Conservation (phyloP, 306 rosid genomes). For the Sophora flavescens region DNA sequence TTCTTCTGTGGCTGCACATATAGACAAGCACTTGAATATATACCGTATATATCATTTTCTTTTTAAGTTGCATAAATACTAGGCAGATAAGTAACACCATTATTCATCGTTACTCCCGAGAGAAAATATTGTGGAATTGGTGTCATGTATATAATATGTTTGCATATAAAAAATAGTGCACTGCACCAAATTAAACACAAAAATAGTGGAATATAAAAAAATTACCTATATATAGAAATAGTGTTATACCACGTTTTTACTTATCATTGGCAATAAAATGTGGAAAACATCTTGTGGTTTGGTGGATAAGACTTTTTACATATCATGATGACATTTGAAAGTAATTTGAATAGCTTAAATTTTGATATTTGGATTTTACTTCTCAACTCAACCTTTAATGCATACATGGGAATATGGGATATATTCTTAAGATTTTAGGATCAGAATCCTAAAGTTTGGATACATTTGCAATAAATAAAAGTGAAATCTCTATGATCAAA, state of each 20-base stretch:
- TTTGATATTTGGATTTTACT: too few species aligned
- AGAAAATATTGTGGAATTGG: not conserved
- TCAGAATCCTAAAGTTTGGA: too few species aligned
- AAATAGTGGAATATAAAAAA: not conserved
- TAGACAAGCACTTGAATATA: not conserved
- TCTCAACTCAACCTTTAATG: not conserved
- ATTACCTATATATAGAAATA: not conserved
- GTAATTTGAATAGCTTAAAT: not conserved
- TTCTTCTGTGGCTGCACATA: slow-evolving; percentile 3
- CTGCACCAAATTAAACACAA: not conserved
- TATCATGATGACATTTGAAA: not conserved
- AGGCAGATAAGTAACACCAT: not conserved
- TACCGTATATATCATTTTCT: not conserved
- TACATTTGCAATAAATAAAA: too few species aligned
- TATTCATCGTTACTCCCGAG: not conserved
- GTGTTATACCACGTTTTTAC: too few species aligned
- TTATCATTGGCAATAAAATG: too few species aligned
- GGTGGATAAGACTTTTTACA: too few species aligned
- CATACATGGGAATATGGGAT: too few species aligned
- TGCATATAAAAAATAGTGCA: not conserved
- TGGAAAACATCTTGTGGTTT: too few species aligned
- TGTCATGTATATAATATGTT: not conserved
- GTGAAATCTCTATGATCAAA: too few species aligned
- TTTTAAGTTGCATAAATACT: not conserved
- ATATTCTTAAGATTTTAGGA: too few species aligned